Conservation (phyloP, 495 filamentous ascomycete species). For the Penicillium manginii region DNA sequence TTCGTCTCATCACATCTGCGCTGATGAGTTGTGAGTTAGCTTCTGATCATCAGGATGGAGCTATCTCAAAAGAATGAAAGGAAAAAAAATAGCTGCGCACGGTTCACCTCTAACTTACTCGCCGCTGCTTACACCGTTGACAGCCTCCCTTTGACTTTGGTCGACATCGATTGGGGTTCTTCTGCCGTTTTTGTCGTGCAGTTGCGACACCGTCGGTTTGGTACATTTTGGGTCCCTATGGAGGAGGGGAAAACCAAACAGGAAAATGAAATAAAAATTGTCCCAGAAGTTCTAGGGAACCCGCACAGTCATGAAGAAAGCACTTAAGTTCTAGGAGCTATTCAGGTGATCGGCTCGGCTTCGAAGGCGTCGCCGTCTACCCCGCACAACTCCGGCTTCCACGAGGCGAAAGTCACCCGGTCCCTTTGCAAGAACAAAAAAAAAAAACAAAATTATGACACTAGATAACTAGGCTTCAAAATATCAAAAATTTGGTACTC, state of each 20-base stretch:
- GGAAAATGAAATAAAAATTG: neutral
- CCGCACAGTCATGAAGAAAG: neutral
- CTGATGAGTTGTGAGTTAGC: slow-evolving; percentile 15
- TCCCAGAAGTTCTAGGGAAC: neutral
- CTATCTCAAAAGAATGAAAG: neutral
- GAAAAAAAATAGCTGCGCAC: slow-evolving; percentile 8
- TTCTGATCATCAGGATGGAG: neutral
- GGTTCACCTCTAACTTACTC: slow-evolving; percentile 28
- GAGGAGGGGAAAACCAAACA: neutral
- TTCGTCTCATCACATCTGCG: slow-evolving; percentile 33
- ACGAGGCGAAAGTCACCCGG: slow-evolving; percentile 1
- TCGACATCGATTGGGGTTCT: slow-evolving; percentile 30
- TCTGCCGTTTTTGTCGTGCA: slow-evolving; percentile 21
- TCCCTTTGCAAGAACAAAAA: neutral
- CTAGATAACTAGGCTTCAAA: neutral
- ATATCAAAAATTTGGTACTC: neutral
- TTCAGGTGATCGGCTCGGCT: slow-evolving; percentile 8
- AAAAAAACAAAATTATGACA: neutral
- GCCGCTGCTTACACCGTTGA: slow-evolving; percentile 30
- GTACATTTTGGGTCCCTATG: slow-evolving; percentile 3
- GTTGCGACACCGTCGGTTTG: neutral
- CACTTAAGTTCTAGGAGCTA: neutral
- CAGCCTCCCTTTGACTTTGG: slow-evolving; percentile 34
- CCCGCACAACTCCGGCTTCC: neutral
- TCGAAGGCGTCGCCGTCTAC: slow-evolving; percentile 2